Evolutionary conservation across 2,329 filamentous ascomycete genomes (phyloP), one percentile per base, ranked within the genome.

Genomic region (Fulvia fulva): DNA sequence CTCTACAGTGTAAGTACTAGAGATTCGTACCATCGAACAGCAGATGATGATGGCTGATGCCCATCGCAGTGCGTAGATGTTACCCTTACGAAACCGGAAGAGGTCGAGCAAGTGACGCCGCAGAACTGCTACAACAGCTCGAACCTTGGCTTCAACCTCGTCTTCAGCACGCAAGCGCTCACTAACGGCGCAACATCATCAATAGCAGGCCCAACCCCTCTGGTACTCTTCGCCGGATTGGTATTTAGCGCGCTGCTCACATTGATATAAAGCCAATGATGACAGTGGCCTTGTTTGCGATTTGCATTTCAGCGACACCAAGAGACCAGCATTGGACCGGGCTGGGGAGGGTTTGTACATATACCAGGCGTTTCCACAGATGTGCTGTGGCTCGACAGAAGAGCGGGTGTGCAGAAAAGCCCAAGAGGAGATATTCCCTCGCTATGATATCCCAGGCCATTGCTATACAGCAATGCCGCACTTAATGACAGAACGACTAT

Each of bases 51-150:
- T n/a, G n/a, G n/a, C 57, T 60, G 47, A 61, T 51, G 21, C 2
- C 3, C 12, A 52, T 9, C 43, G 4, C 37, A 96, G 91, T 97
- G 94, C 72, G 92, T 95, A 66, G 93, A 97, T 71, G 95, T 97
- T 68, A 93, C 88, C 49, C 95, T 97, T 67, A 90, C 87, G 50
- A 89, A 91, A 1, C 89, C 89, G 23, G 78, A 85, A 68, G 88
- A 96, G 71, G 85, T 96, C 51, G 79, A 78, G 56, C 79, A 87
- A 65, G 89, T 97, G 65, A 96, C 89, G 71, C 78, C 81, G 59
- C 81, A 84, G 14, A 97, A 96, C 76, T 97, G 93, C 81, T 91
- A 88, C 80, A 97, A 97, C 78, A 90, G 87, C 59, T 86, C 83
- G 47, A 61, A 90, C 56, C 85, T 96, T 66, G 83, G 83, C 63